Conservation (phyloP, 1,284 basidiomycete species). For the Trametes polyzona region DNA sequence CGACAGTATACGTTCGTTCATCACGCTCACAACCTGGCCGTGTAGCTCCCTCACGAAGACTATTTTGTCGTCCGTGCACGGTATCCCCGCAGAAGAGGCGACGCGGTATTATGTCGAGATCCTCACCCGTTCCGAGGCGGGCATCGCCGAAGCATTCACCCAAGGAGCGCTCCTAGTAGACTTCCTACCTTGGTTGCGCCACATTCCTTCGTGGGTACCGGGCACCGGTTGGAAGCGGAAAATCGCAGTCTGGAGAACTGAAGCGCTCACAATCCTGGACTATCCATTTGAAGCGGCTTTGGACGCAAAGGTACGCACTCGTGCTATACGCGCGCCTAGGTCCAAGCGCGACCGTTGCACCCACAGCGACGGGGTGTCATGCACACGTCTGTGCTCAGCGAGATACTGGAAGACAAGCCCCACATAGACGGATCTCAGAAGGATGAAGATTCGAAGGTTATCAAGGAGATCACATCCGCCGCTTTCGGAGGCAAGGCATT, state of each 20-base stretch:
- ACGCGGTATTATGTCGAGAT: too few relatives aligned
- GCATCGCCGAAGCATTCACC: neutral
- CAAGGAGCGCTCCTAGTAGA: slow-evolving; percentile 13
- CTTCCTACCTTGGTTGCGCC: slow-evolving; percentile 5
- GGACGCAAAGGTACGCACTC: neutral
- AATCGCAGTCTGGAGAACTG: neutral
- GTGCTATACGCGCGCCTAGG: neutral
- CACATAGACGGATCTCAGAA: too few relatives aligned
- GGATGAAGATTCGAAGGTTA: too few relatives aligned
- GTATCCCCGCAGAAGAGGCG: neutral
- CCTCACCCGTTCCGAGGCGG: too few relatives aligned
- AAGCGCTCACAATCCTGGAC: neutral
- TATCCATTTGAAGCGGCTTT: neutral
- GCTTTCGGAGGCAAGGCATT: too few relatives aligned
- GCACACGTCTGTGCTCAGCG: too few relatives aligned
- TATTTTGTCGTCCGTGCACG: neutral
- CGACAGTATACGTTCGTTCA: neutral
- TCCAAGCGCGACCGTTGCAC: too few relatives aligned
- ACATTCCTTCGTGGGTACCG: slow-evolving; percentile 14
- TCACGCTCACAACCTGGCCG: neutral
- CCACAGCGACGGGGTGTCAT: too few relatives aligned
- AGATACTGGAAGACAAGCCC: too few relatives aligned
- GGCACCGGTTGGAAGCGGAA: neutral
- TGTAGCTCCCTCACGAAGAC: too few relatives aligned
- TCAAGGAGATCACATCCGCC: too few relatives aligned